These are phyloP conservation scores for Ilyonectria sp. DNA, from an alignment of 2,329 filamentous ascomycete genomes.

Conservation along the genomic window DNA sequence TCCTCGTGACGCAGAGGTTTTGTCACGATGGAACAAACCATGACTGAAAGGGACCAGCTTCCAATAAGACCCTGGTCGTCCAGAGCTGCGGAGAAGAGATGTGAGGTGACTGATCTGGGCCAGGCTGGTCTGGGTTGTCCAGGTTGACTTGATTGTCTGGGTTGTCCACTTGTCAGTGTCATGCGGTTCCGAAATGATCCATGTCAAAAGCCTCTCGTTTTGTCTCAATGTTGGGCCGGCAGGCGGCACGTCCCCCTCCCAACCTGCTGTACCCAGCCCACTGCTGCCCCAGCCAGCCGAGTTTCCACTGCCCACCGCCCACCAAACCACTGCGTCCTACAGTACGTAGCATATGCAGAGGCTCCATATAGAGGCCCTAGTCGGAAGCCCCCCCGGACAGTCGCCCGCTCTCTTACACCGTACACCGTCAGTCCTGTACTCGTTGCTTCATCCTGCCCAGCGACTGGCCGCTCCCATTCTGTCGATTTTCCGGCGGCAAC, in stretches of 20 bases:
- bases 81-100: neutral
- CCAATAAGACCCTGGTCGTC: neutral
- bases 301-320: neutral
- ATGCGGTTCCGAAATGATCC: conserved; percentile 22
- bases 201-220: conserved; percentile 19
- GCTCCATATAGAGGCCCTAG: neutral
- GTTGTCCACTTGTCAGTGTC: conserved; percentile 28
- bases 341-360: neutral
- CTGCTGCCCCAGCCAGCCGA: neutral
- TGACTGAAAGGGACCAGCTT: neutral
- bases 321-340: neutral
- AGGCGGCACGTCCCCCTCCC: neutral
- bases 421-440: conserved; percentile 3
- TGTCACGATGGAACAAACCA: neutral
- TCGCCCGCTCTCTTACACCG: neutral
- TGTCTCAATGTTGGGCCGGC: conserved; percentile 29
- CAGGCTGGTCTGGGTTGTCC: conserved; percentile 17
- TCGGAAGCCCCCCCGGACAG: neutral
- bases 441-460: conserved; percentile 2
- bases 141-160: conserved; percentile 6
- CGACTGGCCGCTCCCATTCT: neutral
- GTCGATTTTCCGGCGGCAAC: neutral
- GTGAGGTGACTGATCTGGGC: conserved; percentile 17
- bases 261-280: neutral
- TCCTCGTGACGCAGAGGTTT: neutral